phyloP scores from a whole-genome alignment of 75 land plant genomes.

The Picea glauca region DNA sequence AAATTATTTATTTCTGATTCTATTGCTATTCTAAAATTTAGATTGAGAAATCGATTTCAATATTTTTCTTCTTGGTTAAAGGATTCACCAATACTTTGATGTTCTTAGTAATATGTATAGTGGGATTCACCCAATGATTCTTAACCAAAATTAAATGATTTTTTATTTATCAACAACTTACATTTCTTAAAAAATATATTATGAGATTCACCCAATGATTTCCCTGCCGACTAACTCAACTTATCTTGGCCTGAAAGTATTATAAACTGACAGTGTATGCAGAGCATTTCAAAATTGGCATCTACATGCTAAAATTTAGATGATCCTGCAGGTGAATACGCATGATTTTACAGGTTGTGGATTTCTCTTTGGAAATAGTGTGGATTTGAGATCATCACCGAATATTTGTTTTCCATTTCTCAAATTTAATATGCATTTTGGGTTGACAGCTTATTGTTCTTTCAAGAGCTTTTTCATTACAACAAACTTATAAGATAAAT shows the following conservation, averaged over 20 bases:
- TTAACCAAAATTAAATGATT: no score
- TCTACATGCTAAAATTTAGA: not conserved
- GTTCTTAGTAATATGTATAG: no score
- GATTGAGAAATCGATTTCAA: no score
- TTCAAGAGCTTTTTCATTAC: not conserved
- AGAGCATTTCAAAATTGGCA: not conserved
- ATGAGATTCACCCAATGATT: no score
- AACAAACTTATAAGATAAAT: not conserved
- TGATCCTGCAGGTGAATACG: not conserved
- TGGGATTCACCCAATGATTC: no score
- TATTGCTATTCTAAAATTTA: no score
- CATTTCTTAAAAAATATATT: no score
- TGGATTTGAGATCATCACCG: not conserved
- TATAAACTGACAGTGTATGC: not conserved
- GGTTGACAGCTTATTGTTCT: not conserved
- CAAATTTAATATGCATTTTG: not conserved
- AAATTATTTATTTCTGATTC: no score
- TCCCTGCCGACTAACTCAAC: no score
- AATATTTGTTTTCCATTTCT: not conserved
- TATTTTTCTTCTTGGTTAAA: no score
- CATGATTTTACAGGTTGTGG: not conserved
- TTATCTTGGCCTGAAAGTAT: not conserved
- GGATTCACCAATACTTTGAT: no score
- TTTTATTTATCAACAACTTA: no score
- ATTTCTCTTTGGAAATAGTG: not conserved